Evolutionary conservation across 2,329 filamentous ascomycete species (phyloP).

Genomic region (Nemania abortiva): DNA sequence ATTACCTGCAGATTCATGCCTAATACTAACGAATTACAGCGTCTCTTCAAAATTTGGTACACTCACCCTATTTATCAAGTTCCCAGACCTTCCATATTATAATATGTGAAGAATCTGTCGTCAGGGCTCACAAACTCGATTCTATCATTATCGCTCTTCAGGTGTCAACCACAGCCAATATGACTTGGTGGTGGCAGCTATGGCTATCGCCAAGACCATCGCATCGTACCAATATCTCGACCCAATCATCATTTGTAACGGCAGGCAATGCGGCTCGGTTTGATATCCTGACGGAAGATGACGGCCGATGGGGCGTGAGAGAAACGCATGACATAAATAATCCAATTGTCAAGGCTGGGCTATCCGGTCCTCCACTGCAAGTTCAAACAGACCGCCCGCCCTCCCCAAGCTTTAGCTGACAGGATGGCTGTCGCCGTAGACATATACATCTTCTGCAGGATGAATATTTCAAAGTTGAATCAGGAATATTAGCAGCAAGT

Average conservation of each 20-base stretch:
- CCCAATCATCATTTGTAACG: constrained; percentile 11
- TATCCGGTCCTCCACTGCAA: constrained; percentile 40
- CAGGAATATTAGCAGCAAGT: constrained; percentile 34
- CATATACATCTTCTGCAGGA: constrained; percentile 40
- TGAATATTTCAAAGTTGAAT: constrained; percentile 41
- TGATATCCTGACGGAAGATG: constrained; percentile 21
- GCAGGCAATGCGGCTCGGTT: constrained; percentile 28
- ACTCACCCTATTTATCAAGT: no score
- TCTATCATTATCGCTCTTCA: no score
- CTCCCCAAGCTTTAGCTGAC: no score
- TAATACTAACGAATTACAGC: no score
- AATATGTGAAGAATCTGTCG: no score
- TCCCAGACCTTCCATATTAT: no score
- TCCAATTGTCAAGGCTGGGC: constrained; percentile 31
- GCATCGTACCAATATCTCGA: constrained; percentile 23
- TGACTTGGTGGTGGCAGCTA: constrained; percentile 38
- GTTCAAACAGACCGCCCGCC: background rate
- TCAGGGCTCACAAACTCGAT: no score
- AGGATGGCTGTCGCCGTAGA: constrained; percentile 18
- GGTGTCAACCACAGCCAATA: constrained; percentile 5
- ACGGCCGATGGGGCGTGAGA: constrained; percentile 31
- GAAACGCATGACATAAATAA: constrained; percentile 41
- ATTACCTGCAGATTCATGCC: no score
- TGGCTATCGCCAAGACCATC: constrained; percentile 40
- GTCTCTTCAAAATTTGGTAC: no score